Evolutionary conservation across 116 monocot species (phyloP), one percentile per base, ranked within the genome.

Genomic region (Zostera marina): DNA sequence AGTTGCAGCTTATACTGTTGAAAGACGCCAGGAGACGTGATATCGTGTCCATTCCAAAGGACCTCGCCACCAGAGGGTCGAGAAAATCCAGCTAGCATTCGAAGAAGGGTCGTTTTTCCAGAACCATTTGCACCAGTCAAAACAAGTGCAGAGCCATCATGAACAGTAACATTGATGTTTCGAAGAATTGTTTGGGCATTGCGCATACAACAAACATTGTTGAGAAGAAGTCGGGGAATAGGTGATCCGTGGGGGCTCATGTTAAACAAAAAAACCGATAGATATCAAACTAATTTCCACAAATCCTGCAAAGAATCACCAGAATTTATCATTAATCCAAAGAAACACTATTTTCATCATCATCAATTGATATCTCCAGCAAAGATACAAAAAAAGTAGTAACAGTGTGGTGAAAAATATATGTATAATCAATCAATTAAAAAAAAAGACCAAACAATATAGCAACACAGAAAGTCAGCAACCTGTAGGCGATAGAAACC

Each of bases 11-110:
- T 89, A 63, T 89, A 98, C 51, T 86, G 98, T 47, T 98, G 89
- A 68, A 78, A 98, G n/a, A 98, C 86, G n/a, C 98, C 90, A 9
- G 80, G 60, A 53, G 85, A 82, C 42, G 72, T 72, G 57, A 86
- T 78, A 65, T 98, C 81, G 59, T 98, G 89, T n/a, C 89, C 98
- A 51, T 98, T 69, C 90, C 98, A 98, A 11, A 98, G 74, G 68
- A 98, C 76, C 69, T 83, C 80, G 8, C 98, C 98, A 0, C 90
- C 98, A 9, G 90, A 98, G 4, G 98, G 98, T 8, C 80, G 77
- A 7, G 90, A 98, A 63, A 98, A 89, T 4, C 98, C 98, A 5
- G 81, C 98, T 7, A 98, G 74, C 90, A 98, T 85, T 11, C 98
- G 79, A 42, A 98, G 89, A 49, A 89, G 83, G 47, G 98, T 98